Evolutionary conservation across 1,284 basidiomycete species (phyloP), one percentile per base, ranked within the genome.

Genomic region (Tilletia horrida): DNA sequence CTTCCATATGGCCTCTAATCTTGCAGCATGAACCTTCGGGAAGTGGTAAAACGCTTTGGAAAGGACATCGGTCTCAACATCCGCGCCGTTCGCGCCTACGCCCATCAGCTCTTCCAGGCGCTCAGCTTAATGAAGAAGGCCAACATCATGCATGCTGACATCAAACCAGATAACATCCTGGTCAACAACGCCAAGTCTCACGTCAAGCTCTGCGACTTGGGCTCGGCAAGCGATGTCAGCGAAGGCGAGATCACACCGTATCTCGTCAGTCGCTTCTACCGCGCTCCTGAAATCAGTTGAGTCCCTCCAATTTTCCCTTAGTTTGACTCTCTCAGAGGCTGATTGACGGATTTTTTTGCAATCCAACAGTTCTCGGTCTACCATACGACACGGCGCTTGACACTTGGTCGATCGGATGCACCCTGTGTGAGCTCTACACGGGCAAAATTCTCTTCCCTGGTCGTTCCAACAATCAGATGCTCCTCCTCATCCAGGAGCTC

Each of bases 381-480:
- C 91, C 93, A 0, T 97, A 97, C 79, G 96, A 97, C 83, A 89
- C 91, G 13, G 87, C 93, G 0, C 87, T 99, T 45, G 96, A 98
- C 80, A 88, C 96, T 52, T 98, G 96, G 96, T 96, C 94, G 0
- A 89, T 96, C 64, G 96, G 93, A 1, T 99, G 96, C 83, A 98
- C 96, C 3, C 85, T 99, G 7, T 99, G 94, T 83, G 96, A 99
- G 83, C 86, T 98, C 4, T 97, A 93, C 83, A 98, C 95, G 1
- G 96, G 96, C 82, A 97, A 97, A 84, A 98, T 98, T 67, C 87
- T 99, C 35, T 94, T 98, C 81, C 94, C 96, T 0, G 96, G 95
- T 14, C 88, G 92, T 40, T 92, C 90, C 35, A 99, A 98, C 84
- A 97, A 97, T 80, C 93, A 98, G 77, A 97, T 98, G 95, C 85